Evolutionary conservation across 805 yeast genomes (phyloP).

Genomic region (Lachancea nothofagi): DNA sequence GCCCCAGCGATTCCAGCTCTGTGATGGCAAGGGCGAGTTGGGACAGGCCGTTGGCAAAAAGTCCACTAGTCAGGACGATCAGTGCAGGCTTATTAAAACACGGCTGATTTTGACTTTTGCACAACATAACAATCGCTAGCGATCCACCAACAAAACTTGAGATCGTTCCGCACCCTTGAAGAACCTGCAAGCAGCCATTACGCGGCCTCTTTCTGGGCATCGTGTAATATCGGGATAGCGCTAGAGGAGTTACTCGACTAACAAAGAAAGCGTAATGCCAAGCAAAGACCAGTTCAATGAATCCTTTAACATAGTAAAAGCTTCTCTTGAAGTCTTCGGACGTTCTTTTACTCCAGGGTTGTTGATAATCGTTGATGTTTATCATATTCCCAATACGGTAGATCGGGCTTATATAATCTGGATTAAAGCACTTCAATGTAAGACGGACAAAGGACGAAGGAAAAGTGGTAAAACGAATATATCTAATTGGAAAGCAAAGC

Average conservation of each 20-base stretch:
- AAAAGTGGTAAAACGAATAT: too few relatives aligned
- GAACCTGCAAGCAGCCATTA: background rate
- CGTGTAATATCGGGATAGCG: background rate
- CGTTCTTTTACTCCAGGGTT: too few relatives aligned
- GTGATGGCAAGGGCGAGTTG: background rate
- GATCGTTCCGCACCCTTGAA: background rate
- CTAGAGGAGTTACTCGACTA: background rate
- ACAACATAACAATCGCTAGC: slow-evolving; percentile 6
- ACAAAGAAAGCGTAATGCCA: background rate
- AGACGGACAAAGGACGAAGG: too few relatives aligned
- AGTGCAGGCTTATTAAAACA: slow-evolving; percentile 4
- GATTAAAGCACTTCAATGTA: too few relatives aligned
- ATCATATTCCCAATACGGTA: slow-evolving; percentile 7
- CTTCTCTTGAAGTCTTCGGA: too few relatives aligned
- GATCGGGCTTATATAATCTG: slow-evolving; percentile 4
- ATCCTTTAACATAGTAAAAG: too few relatives aligned
- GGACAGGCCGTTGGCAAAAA: background rate
- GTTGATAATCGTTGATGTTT: background rate
- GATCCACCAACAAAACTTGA: slow-evolving; percentile 7
- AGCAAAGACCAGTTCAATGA: background rate
- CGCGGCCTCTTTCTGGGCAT: background rate
- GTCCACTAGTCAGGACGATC: slow-evolving; percentile 3
- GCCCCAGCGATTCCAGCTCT: background rate
- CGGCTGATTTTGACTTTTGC: slow-evolving; percentile 1
- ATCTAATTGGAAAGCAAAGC: too few relatives aligned